These are phyloP conservation scores for Warburgia ugandensis DNA, from an alignment of 164 flowering plant species.

Conservation along the genomic window DNA sequence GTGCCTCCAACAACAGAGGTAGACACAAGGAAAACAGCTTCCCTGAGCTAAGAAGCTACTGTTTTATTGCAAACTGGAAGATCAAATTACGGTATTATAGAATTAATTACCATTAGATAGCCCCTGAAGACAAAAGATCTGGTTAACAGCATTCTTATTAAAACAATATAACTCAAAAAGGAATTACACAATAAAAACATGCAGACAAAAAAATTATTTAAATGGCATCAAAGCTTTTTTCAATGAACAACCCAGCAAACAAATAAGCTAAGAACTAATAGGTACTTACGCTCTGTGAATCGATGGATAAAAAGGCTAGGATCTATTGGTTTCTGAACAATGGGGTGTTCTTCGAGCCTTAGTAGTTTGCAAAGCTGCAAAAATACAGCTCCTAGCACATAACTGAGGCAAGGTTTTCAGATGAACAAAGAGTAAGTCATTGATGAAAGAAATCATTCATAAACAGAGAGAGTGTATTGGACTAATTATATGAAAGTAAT, in stretches of 20 bases:
- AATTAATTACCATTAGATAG: too few relatives aligned
- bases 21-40: too few relatives aligned
- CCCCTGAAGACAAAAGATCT: too few relatives aligned
- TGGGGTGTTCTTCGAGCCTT: constrained; percentile 55
- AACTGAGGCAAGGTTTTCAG: constrained; percentile 35
- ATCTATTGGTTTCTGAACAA: constrained; percentile 76
- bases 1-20: too few relatives aligned
- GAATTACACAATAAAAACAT: neutral
- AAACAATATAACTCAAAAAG: too few relatives aligned
- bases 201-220: neutral
- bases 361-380: constrained; percentile 77
- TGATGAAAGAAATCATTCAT: neutral
- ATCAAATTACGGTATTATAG: too few relatives aligned
- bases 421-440: neutral
- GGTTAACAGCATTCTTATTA: too few relatives aligned
- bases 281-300: constrained; percentile 52
- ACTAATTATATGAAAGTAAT: neutral
- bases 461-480: neutral
- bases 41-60: too few relatives aligned
- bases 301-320: constrained; percentile 80
- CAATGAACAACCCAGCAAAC: too few relatives aligned
- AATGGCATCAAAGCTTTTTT: neutral
- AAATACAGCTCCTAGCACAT: constrained; percentile 89
- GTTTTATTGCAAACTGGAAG: too few relatives aligned
- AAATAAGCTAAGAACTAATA: neutral